Evolutionary conservation across 73 alveolate genomes (phyloP).

Genomic region (Symbiodinium pilosum): DNA sequence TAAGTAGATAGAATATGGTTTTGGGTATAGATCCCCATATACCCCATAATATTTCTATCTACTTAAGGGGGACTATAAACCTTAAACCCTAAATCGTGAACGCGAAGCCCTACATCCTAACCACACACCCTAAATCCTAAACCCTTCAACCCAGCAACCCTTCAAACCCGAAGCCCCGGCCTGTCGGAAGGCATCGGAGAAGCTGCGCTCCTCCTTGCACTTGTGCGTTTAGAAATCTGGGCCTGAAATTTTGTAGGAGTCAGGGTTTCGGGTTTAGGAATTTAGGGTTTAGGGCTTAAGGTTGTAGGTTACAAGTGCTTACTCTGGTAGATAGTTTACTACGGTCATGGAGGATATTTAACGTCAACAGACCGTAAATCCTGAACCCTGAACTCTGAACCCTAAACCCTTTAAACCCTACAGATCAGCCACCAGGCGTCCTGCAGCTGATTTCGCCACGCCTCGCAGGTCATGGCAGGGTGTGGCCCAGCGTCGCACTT

Average conservation of each 20-base stretch:
- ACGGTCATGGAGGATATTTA: no score
- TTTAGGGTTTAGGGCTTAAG: neutral
- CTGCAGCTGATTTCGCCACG: conserved; percentile 58
- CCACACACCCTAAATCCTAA: neutral
- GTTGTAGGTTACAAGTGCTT: no score
- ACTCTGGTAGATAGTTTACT: no score
- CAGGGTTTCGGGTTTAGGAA: neutral
- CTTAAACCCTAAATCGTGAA: neutral
- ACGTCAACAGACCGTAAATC: no score
- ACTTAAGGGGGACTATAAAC: neutral
- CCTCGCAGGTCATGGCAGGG: conserved; percentile 50
- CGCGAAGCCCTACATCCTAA: neutral
- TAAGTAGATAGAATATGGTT: no score
- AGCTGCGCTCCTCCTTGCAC: neutral
- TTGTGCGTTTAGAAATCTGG: neutral
- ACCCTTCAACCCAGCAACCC: neutral
- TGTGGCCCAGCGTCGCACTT: conserved; percentile 89
- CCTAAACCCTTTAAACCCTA: no score
- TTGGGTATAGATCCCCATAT: no score
- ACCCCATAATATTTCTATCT: no score
- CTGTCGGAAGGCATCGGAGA: neutral
- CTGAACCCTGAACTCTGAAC: no score
- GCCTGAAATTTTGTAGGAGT: neutral
- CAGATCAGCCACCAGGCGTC: neutral
- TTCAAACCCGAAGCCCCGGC: neutral